phyloP scores from a whole-genome alignment of 2,329 filamentous ascomycete species.

The Sarocladiaceae sp. region DNA sequence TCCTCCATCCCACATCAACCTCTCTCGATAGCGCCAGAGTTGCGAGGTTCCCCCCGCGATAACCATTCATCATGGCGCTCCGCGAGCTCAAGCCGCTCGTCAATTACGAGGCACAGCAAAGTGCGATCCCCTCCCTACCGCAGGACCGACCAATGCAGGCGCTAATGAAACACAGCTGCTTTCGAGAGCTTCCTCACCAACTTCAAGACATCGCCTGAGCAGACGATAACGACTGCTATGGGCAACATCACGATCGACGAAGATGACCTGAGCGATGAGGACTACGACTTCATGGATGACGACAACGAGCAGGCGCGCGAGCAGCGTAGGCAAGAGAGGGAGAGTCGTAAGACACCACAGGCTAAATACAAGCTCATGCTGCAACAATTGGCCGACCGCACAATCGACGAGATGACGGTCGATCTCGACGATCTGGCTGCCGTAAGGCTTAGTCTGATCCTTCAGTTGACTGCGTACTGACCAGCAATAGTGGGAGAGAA shows the following conservation, averaged over 20 bases:
- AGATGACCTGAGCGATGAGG: constrained; percentile 71
- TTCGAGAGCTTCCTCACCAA: constrained; percentile 83
- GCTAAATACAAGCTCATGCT: constrained; percentile 85
- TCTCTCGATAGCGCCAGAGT: constrained; percentile 1
- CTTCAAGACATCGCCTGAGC: constrained; percentile 75
- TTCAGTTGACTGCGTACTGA: constrained; percentile 16
- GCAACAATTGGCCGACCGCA: constrained; percentile 79
- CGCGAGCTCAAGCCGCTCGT: constrained; percentile 72
- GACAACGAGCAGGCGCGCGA: constrained; percentile 47
- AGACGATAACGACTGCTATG: constrained; percentile 72
- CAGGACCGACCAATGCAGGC: neutral
- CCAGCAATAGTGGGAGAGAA: constrained; percentile 62
- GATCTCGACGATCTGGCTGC: constrained; percentile 81
- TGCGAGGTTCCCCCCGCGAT: neutral
- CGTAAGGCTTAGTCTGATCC: constrained; percentile 41
- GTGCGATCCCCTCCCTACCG: constrained; percentile 34
- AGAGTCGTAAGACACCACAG: constrained; percentile 50
- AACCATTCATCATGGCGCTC: constrained; percentile 65
- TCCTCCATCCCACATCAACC: constrained; percentile 1
- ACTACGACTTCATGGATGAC: constrained; percentile 90
- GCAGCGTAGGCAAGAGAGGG: constrained; percentile 42
- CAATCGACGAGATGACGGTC: constrained; percentile 69
- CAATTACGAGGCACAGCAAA: constrained; percentile 81
- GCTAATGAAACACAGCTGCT: constrained; percentile 47
- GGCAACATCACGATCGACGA: constrained; percentile 81